Conservation (phyloP, 2,329 filamentous ascomycete species). For the Coniochaeta sp. region DNA sequence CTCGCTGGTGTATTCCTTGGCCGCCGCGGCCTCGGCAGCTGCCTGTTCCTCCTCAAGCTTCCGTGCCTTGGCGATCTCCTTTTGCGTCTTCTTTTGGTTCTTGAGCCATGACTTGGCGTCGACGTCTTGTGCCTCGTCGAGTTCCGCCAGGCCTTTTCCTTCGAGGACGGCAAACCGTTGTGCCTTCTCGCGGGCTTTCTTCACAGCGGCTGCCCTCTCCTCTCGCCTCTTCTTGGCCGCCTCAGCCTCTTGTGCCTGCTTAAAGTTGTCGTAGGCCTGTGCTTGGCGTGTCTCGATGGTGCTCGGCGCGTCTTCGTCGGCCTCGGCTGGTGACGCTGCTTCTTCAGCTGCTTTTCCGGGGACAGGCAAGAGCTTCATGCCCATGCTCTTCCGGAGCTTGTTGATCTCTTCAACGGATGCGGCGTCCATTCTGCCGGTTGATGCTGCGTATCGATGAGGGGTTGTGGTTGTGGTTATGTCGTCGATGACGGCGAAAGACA, state of each 20-base stretch:
- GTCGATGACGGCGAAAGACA: background rate
- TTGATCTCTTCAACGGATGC: constrained; percentile 90
- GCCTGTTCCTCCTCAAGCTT: constrained; percentile 69
- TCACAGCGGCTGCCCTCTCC: constrained; percentile 73
- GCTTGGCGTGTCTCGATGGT: constrained; percentile 79
- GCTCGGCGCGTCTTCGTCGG: constrained; percentile 66
- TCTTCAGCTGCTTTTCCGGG: constrained; percentile 51
- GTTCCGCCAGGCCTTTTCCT: constrained; percentile 78
- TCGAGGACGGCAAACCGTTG: constrained; percentile 70
- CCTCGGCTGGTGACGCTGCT: constrained; percentile 34
- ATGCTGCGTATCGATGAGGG: background rate
- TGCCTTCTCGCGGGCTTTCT: constrained; percentile 78
- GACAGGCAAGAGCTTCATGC: constrained; percentile 82
- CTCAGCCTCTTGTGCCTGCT: constrained; percentile 62
- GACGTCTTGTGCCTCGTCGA: constrained; percentile 54
- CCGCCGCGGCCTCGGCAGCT: constrained; percentile 62
- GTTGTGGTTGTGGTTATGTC: background rate
- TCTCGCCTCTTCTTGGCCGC: constrained; percentile 72
- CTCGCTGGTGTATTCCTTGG: constrained; percentile 67
- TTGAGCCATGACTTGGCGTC: constrained; percentile 85
- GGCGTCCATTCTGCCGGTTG: constrained; percentile 44
- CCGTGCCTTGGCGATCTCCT: constrained; percentile 75
- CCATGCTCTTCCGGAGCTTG: constrained; percentile 80
- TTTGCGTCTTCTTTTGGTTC: constrained; percentile 87
- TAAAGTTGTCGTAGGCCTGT: constrained; percentile 66